phyloP scores from a whole-genome alignment of 2,329 filamentous ascomycete genomes.

The Helicocarpus griseus region DNA sequence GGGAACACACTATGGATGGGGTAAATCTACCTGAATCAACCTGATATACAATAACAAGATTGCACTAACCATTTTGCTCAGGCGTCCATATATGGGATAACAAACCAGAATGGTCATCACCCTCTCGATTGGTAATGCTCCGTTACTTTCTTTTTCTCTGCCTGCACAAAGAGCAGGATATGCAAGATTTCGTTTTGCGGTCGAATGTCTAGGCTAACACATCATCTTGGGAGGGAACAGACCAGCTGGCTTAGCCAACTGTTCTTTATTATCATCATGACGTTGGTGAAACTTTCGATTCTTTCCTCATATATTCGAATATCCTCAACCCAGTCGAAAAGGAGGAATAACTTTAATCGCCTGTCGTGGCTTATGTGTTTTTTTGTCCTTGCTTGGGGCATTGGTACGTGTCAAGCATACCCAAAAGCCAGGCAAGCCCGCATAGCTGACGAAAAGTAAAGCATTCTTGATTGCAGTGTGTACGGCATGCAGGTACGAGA shows the following conservation, averaged over 20 bases:
- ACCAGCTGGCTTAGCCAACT: constrained; percentile 12
- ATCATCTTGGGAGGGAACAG: constrained; percentile 4
- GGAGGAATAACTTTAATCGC: constrained; percentile 4
- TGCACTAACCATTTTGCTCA: not conserved
- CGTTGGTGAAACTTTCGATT: constrained; percentile 12
- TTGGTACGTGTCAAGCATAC: constrained; percentile 5
- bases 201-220: not conserved
- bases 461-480: constrained; percentile 10
- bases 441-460: constrained; percentile 3
- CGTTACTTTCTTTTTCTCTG: not conserved
- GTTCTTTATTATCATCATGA: constrained; percentile 10
- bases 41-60: no score
- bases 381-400: constrained; percentile 10
- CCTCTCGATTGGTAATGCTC: constrained; percentile 9
- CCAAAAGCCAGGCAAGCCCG: not conserved
- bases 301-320: constrained; percentile 12
- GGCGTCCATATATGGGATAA: constrained; percentile 14
- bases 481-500: constrained; percentile 10
- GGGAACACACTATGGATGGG: constrained; percentile 13
- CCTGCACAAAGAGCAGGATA: not conserved
- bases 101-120: constrained; percentile 7
- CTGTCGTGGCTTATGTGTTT: constrained; percentile 9
- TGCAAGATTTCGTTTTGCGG: not conserved
- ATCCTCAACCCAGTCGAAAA: not conserved
- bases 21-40: no score